Base-by-base conservation (phyloP, 441 rosid genomes). In the Melianthus villosus region DNA sequence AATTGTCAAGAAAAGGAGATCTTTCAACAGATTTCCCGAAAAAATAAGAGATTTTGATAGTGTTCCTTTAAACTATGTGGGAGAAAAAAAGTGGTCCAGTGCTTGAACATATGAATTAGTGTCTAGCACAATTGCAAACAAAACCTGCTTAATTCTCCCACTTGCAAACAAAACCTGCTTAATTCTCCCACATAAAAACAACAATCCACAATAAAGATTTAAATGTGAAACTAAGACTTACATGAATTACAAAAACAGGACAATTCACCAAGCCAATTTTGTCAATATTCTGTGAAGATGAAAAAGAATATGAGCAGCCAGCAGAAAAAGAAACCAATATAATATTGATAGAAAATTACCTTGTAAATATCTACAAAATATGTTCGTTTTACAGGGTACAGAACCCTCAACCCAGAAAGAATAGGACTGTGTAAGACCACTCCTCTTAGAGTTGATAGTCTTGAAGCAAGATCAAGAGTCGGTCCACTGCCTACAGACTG, bases 401-500 rank as follows among this genome's bases (percentile, higher is more conserved):
- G 57, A 14, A 77, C 85, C 57, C 81, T 63, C 64, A 73, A 57
- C 16, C 85, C 85, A 43, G 85, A 77, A 23, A 77, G 62, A 57
- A 77, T 68, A 4, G 81, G 81, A 38, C 85, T 73, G 28, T 77
- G 79, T 43, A 73, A 46, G 31, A 73, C 74, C 16, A 71, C 71
- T 0, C 72, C 81, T 59, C 79, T 66, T 53, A 77, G 57, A 48
- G 63, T 59, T 39, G 77, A 57, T 39, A 66, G 38, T n/a, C 76
- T 76, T 0, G 81, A 70, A 44, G 85, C 85, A 3, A 77, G 70
- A 61, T 77, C 81, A 11, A 77, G 54, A n/a, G 81, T 77, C 0
- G 81, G 80, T 42, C 85, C 85, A 36, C 85, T 77, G 32, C 85
- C 85, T 5, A 77, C 85, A 43, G 85, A 77, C 48, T 77, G 85